Percentiles rank a stretch among this genome's conserved stretches.
Conservation (phyloP, 805 yeast genomes). For the Lipomyces sp. region DNA sequence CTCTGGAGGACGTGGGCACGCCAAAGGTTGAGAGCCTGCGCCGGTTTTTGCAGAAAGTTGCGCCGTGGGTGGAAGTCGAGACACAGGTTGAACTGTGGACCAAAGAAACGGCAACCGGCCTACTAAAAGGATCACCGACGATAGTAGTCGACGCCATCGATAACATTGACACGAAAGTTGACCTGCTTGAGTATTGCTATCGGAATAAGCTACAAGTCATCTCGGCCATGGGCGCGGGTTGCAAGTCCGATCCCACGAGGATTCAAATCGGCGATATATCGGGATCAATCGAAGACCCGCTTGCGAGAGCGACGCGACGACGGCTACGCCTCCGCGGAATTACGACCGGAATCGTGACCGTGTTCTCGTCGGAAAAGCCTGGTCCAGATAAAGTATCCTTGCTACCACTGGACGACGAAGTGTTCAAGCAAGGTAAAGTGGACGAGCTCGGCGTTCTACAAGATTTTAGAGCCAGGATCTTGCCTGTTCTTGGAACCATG, state of each 20-base stretch:
- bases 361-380: conserved; percentile 93
- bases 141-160: conserved; percentile 94
- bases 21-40: conserved; percentile 81
- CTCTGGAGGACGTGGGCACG: conserved; percentile 85
- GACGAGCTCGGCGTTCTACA: conserved; percentile 82
- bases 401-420: conserved; percentile 80
- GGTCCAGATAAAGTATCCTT: conserved; percentile 89
- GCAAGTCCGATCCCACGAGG: conserved; percentile 92
- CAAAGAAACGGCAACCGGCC: conserved; percentile 55
- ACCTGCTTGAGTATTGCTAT: conserved; percentile 71
- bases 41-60: conserved; percentile 62
- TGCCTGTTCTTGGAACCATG: conserved; percentile 95
- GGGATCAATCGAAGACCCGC: conserved; percentile 88
- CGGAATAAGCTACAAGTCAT: conserved; percentile 61
- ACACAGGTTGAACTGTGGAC: conserved; percentile 76
- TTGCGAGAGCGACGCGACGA: conserved; percentile 82
- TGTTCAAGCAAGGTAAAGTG: conserved; percentile 74
- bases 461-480: conserved; percentile 87
- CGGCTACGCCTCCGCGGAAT: conserved; percentile 79
- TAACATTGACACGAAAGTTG: conserved; percentile 95
- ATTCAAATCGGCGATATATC: conserved; percentile 86
- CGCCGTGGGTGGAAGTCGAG: conserved; percentile 93
- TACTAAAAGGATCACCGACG: conserved; percentile 59
- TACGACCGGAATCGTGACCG: conserved; percentile 71
- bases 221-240: conserved; percentile 96